Conservation (phyloP, 2,329 filamentous ascomycete species). For the Penicillium hesseltinei region DNA sequence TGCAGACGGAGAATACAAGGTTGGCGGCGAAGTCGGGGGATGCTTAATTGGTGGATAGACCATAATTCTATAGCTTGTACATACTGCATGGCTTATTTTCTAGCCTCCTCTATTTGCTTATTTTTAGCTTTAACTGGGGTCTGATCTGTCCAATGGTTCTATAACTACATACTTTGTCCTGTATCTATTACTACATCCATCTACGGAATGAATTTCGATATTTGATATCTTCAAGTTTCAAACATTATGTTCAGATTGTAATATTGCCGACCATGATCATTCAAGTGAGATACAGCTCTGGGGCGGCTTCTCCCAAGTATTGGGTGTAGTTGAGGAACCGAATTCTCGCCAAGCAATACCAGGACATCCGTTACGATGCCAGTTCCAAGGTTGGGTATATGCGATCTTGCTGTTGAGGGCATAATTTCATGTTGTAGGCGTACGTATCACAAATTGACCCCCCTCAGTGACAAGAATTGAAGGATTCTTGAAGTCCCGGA, state of each 20-base stretch:
- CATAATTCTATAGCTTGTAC: background rate
- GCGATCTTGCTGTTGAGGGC: background rate
- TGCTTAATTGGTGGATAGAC: constrained; percentile 1
- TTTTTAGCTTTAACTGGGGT: background rate
- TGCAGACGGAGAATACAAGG: constrained; percentile 59
- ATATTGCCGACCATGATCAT: background rate
- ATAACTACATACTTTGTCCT: background rate
- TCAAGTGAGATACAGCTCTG: background rate
- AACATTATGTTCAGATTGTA: background rate
- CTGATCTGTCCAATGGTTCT: background rate
- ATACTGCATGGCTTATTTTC: background rate
- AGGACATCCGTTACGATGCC: background rate
- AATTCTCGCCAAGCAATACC: background rate
- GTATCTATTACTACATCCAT: background rate
- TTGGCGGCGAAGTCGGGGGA: constrained; percentile 38
- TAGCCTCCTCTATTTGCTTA: background rate
- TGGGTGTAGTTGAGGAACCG: background rate
- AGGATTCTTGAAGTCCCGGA: background rate
- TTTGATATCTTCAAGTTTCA: background rate
- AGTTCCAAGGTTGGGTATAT: background rate
- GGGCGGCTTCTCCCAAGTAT: background rate
- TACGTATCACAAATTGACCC: background rate
- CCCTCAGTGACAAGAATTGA: too few relatives aligned
- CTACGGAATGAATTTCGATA: background rate
- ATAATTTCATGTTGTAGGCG: background rate